Evolutionary conservation across 2,329 filamentous ascomycete species (phyloP).

Genomic region (Madurella mycetomatis): DNA sequence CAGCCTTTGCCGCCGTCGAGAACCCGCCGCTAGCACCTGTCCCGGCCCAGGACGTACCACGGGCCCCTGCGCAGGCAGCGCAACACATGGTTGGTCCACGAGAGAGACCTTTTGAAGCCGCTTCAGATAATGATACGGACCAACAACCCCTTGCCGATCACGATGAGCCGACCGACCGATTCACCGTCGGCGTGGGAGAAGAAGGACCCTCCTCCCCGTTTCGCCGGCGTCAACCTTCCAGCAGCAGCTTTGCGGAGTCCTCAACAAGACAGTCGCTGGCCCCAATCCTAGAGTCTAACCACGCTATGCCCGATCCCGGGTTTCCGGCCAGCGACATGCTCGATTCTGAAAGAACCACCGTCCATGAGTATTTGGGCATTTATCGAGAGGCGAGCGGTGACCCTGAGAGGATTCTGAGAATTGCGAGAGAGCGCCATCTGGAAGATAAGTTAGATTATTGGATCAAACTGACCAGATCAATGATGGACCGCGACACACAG

Average conservation of each 20-base stretch:
- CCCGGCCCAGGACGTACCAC: background rate
- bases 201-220: background rate
- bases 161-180: background rate
- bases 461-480: slow-evolving; percentile 48
- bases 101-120: background rate
- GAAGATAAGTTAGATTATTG: slow-evolving; percentile 57
- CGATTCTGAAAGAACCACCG: slow-evolving; percentile 26
- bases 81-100: background rate
- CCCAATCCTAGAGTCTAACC: background rate
- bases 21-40: slow-evolving; percentile 6
- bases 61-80: background rate
- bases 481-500: slow-evolving; percentile 22
- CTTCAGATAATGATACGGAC: background rate
- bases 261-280: background rate
- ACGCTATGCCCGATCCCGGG: background rate
- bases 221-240: background rate
- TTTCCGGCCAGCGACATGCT: background rate
- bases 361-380: slow-evolving; percentile 48
- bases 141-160: background rate
- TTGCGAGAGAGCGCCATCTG: slow-evolving; percentile 58
- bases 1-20: slow-evolving; percentile 48
- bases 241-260: background rate
- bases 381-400: slow-evolving; percentile 59
- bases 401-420: slow-evolving; percentile 52
- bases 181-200: too few relatives aligned